Evolutionary conservation across 345 rosid species (phyloP), one percentile per base, ranked within the genome.

Genomic region (Rhodamnia argentea): DNA sequence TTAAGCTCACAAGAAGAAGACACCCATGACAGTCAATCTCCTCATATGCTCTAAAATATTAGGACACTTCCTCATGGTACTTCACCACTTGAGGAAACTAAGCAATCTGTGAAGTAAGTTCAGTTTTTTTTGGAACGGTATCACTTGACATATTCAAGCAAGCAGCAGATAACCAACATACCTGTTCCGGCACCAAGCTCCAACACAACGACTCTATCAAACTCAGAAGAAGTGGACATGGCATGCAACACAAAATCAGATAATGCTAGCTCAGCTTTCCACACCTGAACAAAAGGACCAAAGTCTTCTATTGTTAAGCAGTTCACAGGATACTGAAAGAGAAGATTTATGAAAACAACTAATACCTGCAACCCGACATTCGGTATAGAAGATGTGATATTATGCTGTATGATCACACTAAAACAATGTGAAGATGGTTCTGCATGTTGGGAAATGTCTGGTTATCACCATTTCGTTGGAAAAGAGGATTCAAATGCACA

Each of bases 141-240:
- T 26, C 76, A 1, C 75, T 12, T 3, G 27, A 52, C 32, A 40
- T 42, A 24, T 32, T 83, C 29, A 40, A 52, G 84, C 47, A 3
- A 82, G 83, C 84, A 83, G 23, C n/a, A 50, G 75, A 64, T 64
- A 87, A 87, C 13, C 75, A 64, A 85, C 82, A 85, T 90, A 96
- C 99, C 99, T 86, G 98, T 96, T 89, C 98, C 98, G 89, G 97
- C 94, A 86, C 99, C 99, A 84, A 97, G 97, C 89, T 94, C 98
- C 12, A 96, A 75, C 22, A 92, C 88, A 52, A 90, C 87, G 82
- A 87, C 88, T 82, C 90, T 94, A 90, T 91, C 91, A 62, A 96
- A 90, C 15, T 91, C 93, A 60, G 92, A 91, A 6, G 96, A 92
- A 85, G 94, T 94, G 85, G 87, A 90, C 87, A 93, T 94, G 88